A percentile compares a stretch with the other conserved stretches of the same genome.
phyloP scores from a whole-genome alignment of 2,329 filamentous ascomycete species.

The Colletotrichum tanaceti region DNA sequence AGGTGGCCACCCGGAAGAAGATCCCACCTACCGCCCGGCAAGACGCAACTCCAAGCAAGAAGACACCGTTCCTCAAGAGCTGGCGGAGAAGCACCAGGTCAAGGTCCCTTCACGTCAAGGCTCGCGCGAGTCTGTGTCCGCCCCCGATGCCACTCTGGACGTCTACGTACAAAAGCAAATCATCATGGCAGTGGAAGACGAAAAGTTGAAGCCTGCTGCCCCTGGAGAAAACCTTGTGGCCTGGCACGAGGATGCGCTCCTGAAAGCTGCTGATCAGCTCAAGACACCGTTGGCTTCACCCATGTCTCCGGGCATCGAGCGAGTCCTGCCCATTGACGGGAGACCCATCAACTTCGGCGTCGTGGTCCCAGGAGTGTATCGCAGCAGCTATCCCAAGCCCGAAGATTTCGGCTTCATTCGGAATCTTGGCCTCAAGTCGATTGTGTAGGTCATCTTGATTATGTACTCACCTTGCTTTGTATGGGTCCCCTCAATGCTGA shows the following conservation, averaged over 20 bases:
- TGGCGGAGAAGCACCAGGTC: conserved; percentile 27
- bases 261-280: conserved; percentile 19
- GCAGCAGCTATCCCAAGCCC: conserved; percentile 81
- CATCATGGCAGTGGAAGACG: conserved; percentile 20
- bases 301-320: conserved; percentile 22
- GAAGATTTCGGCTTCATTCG: conserved; percentile 78
- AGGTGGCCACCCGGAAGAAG: conserved; percentile 34
- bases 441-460: conserved; percentile 69
- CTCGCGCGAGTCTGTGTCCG: conserved; percentile 31
- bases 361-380: conserved; percentile 79
- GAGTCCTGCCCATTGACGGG: conserved; percentile 42
- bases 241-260: conserved; percentile 14
- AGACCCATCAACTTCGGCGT: conserved; percentile 79
- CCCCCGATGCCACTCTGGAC: conserved; percentile 28
- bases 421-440: conserved; percentile 77
- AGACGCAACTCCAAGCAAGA: conserved; percentile 37
- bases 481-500: conserved; percentile 34
- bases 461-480: background rate
- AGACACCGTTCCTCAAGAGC: conserved; percentile 13
- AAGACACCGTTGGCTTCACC: conserved; percentile 17
- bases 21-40: conserved; percentile 30
- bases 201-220: conserved; percentile 4
- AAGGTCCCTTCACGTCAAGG: conserved; percentile 27
- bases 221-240: conserved; percentile 9
- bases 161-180: conserved; percentile 32